phyloP scores from a whole-genome alignment of 192 early-diverging fungal species.

The Thoreauomyces humboldtii region DNA sequence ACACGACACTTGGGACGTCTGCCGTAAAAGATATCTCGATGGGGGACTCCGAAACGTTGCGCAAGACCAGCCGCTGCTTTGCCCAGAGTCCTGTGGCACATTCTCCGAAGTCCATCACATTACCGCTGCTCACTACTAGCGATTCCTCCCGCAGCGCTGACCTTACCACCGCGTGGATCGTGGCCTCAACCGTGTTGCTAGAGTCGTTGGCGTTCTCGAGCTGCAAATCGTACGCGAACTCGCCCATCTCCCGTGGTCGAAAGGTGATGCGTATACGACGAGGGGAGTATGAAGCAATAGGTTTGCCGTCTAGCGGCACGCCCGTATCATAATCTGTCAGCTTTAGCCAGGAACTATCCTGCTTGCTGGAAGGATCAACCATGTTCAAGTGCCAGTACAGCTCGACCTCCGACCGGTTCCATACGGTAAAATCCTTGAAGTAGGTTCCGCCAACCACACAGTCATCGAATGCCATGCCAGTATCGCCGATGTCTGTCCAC shows the following conservation, averaged over 20 bases:
- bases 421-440: slow-evolving; percentile 85
- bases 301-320: slow-evolving; percentile 48
- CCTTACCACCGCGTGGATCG: slow-evolving; percentile 78
- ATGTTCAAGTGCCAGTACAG: slow-evolving; percentile 82
- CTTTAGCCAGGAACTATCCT: slow-evolving; percentile 60
- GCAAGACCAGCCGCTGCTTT: slow-evolving; percentile 72
- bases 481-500: slow-evolving; percentile 88
- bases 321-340: slow-evolving; percentile 78
- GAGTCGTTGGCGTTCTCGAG: slow-evolving; percentile 88
- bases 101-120: slow-evolving; percentile 87
- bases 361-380: slow-evolving; percentile 59
- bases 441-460: slow-evolving; percentile 87
- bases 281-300: slow-evolving; percentile 68
- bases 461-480: slow-evolving; percentile 91
- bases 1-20: slow-evolving; percentile 46
- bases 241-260: slow-evolving; percentile 82
- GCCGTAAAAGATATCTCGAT: slow-evolving; percentile 71
- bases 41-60: slow-evolving; percentile 72
- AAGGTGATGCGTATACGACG: slow-evolving; percentile 78
- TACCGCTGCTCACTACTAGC: slow-evolving; percentile 67
- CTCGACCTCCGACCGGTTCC: slow-evolving; percentile 84
- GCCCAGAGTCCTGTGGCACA: slow-evolving; percentile 89
- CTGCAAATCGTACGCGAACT: slow-evolving; percentile 85
- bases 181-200: slow-evolving; percentile 75
- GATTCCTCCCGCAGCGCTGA: slow-evolving; percentile 72